Base-by-base conservation (phyloP, 2,329 filamentous ascomycete genomes). In the Escovopsis sp. region DNA sequence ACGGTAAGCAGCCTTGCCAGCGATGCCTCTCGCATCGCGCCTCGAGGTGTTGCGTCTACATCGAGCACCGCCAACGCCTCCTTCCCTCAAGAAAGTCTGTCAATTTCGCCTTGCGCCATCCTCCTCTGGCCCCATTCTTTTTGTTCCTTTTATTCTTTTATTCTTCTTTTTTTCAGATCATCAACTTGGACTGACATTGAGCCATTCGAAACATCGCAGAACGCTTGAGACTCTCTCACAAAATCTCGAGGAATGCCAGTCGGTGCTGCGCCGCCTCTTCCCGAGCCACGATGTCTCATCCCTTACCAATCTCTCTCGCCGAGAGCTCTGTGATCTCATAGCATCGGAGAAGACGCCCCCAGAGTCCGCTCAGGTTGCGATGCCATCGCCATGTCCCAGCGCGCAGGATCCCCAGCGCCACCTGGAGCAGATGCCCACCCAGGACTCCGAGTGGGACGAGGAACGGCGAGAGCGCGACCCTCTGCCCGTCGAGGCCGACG, bases 1-100 rank as follows among this genome's bases (percentile, higher is more conserved):
- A 88, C 63, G 85, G 85, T 43, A 75, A 80, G 50, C 80, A 85
- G 55, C 85, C 85, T 10, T 91, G 85, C 56, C 82, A 83, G 33
- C 84, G 87, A 57, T 91, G 85, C 57, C 73, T 84, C 45, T 87
- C 83, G 59, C 88, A 85, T 57, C 77, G 85, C 44, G 82, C 84
- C 48, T 80, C 82, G 4, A 84, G 87, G 58, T 70, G 77, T 43
- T 89, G 85, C 57, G 79, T 80, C 53, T 89, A 89, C 59, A 81
- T 85, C 50, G 86, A 88, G 62, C 83, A 86, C 49, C 73, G 82
- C 12, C 81, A 85, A 58, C 69, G 82, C 47, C 76, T 85, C 9
- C 80, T 85, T 45, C 83, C 84, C 1, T 88, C 84, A 8, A 74
- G 82, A 60, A 87, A 85, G 81, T 82, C 65, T 61, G 75, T 61